Conservation (phyloP, 1,284 basidiomycete genomes). For the Cerrena zonata region DNA sequence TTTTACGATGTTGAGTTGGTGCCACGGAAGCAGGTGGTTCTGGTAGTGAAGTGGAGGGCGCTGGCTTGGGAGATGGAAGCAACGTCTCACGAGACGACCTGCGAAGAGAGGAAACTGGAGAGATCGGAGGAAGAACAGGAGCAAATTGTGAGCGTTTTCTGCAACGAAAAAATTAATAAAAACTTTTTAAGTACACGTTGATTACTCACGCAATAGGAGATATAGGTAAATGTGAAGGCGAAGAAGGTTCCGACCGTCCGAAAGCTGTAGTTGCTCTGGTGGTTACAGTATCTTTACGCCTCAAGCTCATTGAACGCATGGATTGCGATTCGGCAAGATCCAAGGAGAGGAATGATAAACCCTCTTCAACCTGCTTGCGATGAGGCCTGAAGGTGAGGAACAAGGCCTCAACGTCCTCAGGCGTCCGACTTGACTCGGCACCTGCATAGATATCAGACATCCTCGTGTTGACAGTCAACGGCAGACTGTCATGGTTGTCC, state of each 20-base stretch:
- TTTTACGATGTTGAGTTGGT: slow-evolving; percentile 10
- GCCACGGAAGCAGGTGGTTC: slow-evolving; percentile 29
- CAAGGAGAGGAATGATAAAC: slow-evolving; percentile 46
- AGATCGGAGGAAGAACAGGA: slow-evolving; percentile 10
- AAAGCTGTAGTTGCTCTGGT: slow-evolving; percentile 21
- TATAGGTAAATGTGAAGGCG: slow-evolving; percentile 16
- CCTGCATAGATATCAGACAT: slow-evolving; percentile 23
- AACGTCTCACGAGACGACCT: slow-evolving; percentile 41
- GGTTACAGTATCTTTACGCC: slow-evolving; percentile 32
- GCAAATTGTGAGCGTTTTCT: neutral
- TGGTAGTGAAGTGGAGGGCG: slow-evolving; percentile 42
- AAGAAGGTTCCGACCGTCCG: slow-evolving; percentile 22
- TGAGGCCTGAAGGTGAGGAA: slow-evolving; percentile 25
- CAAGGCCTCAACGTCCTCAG: slow-evolving; percentile 16
- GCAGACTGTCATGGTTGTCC: slow-evolving; percentile 33
- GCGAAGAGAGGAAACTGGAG: slow-evolving; percentile 19
- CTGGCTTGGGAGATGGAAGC: slow-evolving; percentile 59
- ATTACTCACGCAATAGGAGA: slow-evolving; percentile 19
- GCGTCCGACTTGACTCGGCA: slow-evolving; percentile 10
- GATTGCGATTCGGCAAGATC: slow-evolving; percentile 54
- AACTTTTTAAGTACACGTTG: neutral
- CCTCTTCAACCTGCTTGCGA: slow-evolving; percentile 27
- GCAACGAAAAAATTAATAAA: neutral
- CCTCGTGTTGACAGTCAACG: slow-evolving; percentile 32
- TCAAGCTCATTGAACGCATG: slow-evolving; percentile 38